Percentiles rank a stretch among this genome's conserved stretches.
Evolutionary conservation across 257 asterid species (phyloP).

Genomic region (Paraleonurus japonicus): DNA sequence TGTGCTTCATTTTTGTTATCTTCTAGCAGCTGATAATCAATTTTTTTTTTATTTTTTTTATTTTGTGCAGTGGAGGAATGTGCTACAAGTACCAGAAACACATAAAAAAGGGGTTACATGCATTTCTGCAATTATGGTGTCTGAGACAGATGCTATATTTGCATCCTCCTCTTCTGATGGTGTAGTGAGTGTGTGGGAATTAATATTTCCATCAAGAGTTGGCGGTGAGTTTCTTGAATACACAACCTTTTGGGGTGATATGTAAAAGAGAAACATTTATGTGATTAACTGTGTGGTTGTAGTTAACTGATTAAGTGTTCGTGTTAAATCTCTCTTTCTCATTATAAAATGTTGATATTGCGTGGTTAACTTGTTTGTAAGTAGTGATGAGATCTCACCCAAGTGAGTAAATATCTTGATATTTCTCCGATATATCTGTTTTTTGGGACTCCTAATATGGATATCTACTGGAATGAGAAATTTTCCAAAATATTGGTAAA

Average conservation of each 20-base stretch:
- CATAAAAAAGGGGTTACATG: constrained; percentile 93
- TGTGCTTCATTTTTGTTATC: background rate
- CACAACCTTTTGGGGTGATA: background rate
- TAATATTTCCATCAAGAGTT: constrained; percentile 49
- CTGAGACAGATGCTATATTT: constrained; percentile 61
- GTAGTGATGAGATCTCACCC: too few species aligned
- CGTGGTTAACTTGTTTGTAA: background rate
- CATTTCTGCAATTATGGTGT: constrained; percentile 66
- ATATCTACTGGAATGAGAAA: too few species aligned
- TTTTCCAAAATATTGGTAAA: too few species aligned
- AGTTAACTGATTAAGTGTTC: background rate
- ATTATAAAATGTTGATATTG: background rate
- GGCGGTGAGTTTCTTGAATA: constrained; percentile 52
- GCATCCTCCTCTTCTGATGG: constrained; percentile 96
- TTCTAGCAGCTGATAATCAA: constrained; percentile 18
- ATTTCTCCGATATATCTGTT: too few species aligned
- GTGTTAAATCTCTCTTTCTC: background rate
- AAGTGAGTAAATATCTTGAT: too few species aligned
- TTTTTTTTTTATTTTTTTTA: too few species aligned
- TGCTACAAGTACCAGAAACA: constrained; percentile 64
- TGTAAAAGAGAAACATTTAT: background rate
- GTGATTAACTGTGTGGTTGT: background rate
- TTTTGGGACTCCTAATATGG: too few species aligned
- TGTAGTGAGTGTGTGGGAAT: constrained; percentile 68
- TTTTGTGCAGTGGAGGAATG: constrained; percentile 80